These are phyloP conservation scores for Phytophthora gonapodyides DNA, from an alignment of 352 stramenopile species.

Conservation along the genomic window DNA sequence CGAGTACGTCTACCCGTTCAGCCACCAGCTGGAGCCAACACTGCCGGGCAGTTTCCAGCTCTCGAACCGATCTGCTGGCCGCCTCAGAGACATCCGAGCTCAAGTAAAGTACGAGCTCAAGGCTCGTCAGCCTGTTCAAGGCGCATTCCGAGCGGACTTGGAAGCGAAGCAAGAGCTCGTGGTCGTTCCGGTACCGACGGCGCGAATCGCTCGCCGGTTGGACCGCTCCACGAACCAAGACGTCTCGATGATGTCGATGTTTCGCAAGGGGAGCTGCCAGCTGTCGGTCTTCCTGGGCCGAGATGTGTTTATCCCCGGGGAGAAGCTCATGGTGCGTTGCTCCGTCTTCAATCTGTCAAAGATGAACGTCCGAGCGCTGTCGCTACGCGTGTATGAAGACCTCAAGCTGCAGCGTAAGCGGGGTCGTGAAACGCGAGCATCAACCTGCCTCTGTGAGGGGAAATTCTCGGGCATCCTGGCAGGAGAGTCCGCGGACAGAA, in stretches of 20 bases:
- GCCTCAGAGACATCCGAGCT: constrained; percentile 12
- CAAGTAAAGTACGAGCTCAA: constrained; percentile 19
- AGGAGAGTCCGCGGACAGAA: constrained; percentile 15
- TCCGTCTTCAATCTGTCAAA: constrained; percentile 27
- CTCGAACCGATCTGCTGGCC: constrained; percentile 16
- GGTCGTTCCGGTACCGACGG: constrained; percentile 7
- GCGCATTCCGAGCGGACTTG: constrained; percentile 21
- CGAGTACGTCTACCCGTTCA: constrained; percentile 20
- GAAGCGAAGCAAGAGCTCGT: constrained; percentile 10
- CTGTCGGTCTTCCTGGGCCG: constrained; percentile 23
- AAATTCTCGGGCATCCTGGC: constrained; percentile 18
- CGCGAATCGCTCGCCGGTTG: constrained; percentile 5
- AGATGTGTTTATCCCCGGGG: constrained; percentile 17
- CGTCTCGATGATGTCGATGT: constrained; percentile 19
- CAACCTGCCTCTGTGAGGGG: constrained; percentile 15
- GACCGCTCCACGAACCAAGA: constrained; percentile 13
- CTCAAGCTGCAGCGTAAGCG: constrained; percentile 16
- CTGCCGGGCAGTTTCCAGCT: constrained; percentile 17
- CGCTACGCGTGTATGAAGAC: constrained; percentile 27
- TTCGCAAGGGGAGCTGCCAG: constrained; percentile 23
- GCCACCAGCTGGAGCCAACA: constrained; percentile 17
- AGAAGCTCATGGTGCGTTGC: constrained; percentile 25
- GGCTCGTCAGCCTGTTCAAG: constrained; percentile 12
- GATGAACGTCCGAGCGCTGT: constrained; percentile 21
- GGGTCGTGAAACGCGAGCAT: constrained; percentile 10